phyloP scores from a whole-genome alignment of 768 basidiomycete genomes.

The Fomitopsis pulvina region DNA sequence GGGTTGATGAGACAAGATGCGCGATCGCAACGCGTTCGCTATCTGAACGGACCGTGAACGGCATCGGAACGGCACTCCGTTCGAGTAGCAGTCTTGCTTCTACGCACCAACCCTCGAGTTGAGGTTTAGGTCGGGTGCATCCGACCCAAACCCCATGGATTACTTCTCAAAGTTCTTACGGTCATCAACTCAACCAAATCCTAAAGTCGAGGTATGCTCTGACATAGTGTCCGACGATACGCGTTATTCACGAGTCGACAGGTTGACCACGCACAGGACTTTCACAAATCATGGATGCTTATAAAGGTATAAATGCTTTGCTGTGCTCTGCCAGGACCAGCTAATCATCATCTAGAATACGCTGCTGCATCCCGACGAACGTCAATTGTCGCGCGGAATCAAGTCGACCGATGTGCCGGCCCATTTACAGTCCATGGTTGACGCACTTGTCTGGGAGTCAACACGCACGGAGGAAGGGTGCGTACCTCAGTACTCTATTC shows the following conservation, averaged over 20 bases:
- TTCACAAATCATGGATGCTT: slow-evolving; percentile 67
- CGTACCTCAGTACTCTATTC: slow-evolving; percentile 24
- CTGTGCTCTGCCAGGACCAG: not conserved
- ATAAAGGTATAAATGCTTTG: slow-evolving; percentile 24
- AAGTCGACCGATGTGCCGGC: slow-evolving; percentile 73
- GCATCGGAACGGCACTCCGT: too few relatives aligned
- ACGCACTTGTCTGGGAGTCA: slow-evolving; percentile 81
- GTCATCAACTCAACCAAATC: slow-evolving; percentile 36
- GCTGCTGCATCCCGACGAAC: slow-evolving; percentile 82
- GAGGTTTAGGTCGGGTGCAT: too few relatives aligned
- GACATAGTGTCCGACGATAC: not conserved
- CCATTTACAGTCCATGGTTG: slow-evolving; percentile 73
- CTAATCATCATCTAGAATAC: slow-evolving; percentile 49
- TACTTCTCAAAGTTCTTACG: slow-evolving; percentile 80
- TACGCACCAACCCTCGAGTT: too few relatives aligned
- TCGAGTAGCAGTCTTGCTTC: too few relatives aligned
- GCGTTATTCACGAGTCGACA: not conserved
- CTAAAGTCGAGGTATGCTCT: slow-evolving; percentile 36
- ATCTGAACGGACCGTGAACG: too few relatives aligned
- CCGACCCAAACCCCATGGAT: too few relatives aligned
- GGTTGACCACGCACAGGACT: slow-evolving; percentile 63
- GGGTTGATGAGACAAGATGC: too few relatives aligned
- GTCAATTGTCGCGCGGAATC: slow-evolving; percentile 79
- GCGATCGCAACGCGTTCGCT: too few relatives aligned
- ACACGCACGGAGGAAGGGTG: slow-evolving; percentile 84